A percentile compares a stretch with the other conserved stretches of the same genome.
Evolutionary conservation across 2,329 filamentous ascomycete species (phyloP).

Genomic region (Fusarium pilosicola): DNA sequence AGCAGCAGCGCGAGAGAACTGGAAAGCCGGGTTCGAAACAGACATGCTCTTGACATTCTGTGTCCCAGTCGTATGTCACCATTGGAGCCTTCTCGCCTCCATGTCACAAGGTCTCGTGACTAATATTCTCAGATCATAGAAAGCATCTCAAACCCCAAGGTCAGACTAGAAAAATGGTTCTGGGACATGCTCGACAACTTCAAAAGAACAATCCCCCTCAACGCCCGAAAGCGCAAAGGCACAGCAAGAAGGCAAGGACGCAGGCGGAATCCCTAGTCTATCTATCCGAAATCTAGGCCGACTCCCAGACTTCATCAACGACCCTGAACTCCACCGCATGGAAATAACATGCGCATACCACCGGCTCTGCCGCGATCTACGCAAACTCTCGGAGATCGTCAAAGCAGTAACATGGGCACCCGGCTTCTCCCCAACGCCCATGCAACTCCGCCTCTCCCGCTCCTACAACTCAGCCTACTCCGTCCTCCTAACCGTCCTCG

Average conservation of each 20-base stretch:
- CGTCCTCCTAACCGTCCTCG: conserved; percentile 2
- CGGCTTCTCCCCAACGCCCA: conserved; percentile 10
- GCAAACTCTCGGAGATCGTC: conserved; percentile 26
- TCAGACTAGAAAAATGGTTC: conserved; percentile 32
- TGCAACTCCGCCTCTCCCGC: conserved; percentile 17
- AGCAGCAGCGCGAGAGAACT: conserved; percentile 37
- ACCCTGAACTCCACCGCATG: conserved; percentile 29
- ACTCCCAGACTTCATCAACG: conserved; percentile 31
- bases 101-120: too few species aligned
- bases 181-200: conserved; percentile 37
- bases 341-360: conserved; percentile 34
- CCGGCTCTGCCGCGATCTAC: conserved; percentile 17
- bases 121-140: conserved; percentile 43
- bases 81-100: too few species aligned
- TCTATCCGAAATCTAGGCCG: conserved; percentile 25
- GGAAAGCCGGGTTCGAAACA: conserved; percentile 43
- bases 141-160: conserved; percentile 42
- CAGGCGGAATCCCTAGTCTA: conserved; percentile 22
- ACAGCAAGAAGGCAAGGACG: not conserved
- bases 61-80: conserved; percentile 44
- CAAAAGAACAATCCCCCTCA: conserved; percentile 18
- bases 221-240: not conserved
- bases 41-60: conserved; percentile 46
- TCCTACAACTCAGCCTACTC: conserved; percentile 28
- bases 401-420: conserved; percentile 17